These are phyloP conservation scores for Amaranthus cruentus DNA, from an alignment of 148 eudicot species.

Conservation along the genomic window DNA sequence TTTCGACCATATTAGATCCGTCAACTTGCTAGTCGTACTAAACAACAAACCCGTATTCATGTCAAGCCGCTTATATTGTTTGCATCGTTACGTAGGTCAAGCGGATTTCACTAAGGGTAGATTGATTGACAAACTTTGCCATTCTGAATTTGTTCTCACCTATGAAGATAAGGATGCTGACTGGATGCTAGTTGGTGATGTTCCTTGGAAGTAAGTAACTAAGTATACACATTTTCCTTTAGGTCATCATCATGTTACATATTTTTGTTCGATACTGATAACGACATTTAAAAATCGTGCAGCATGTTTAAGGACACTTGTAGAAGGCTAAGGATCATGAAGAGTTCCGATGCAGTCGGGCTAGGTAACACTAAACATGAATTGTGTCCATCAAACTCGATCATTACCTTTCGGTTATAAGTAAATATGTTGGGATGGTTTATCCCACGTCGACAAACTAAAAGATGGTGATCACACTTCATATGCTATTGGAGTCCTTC, in stretches of 20 bases:
- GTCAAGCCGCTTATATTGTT: too few species aligned
- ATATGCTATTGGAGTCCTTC: too few species aligned
- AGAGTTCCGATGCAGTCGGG: slow-evolving; percentile 36
- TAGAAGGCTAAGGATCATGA: slow-evolving; percentile 37
- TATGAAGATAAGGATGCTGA: slow-evolving; percentile 72
- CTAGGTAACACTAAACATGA: slow-evolving; percentile 16
- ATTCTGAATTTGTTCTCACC: slow-evolving; percentile 58
- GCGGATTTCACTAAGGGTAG: slow-evolving; percentile 35
- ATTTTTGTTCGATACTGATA: neutral
- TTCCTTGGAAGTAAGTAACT: slow-evolving; percentile 69
- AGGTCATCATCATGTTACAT: neutral
- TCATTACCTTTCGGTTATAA: neutral
- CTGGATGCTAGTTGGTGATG: slow-evolving; percentile 80
- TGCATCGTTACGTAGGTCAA: slow-evolving; percentile 36
- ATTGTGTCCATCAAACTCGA: neutral
- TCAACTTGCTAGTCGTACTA: too few species aligned
- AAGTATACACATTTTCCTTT: neutral
- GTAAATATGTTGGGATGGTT: too few species aligned
- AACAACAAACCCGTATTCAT: too few species aligned
- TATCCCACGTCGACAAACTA: too few species aligned
- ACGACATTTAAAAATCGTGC: slow-evolving; percentile 4
- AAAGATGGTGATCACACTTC: too few species aligned
- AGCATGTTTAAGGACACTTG: slow-evolving; percentile 35
- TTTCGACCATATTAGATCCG: too few species aligned
- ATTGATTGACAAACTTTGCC: slow-evolving; percentile 42